A percentile compares a stretch with the other conserved stretches of the same genome.
These are phyloP conservation scores for Ophiostoma himal-ulmi DNA, from an alignment of 2,329 filamentous ascomycete species.

Conservation along the genomic window DNA sequence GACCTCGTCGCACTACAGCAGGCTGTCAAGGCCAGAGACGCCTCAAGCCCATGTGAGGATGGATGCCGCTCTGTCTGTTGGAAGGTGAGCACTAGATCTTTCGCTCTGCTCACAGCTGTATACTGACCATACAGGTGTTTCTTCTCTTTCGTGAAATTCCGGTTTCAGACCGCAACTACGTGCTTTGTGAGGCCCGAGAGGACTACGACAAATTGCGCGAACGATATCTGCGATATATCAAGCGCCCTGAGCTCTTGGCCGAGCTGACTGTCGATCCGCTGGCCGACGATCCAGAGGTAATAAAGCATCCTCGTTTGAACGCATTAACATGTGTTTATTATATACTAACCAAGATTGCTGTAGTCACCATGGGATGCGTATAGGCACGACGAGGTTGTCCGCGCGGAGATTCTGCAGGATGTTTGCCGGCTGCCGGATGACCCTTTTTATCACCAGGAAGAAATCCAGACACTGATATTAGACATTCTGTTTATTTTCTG, in stretches of 20 bases:
- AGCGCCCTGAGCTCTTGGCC: slow-evolving; percentile 73
- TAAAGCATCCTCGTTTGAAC: slow-evolving; percentile 26
- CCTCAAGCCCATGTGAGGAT: slow-evolving; percentile 57
- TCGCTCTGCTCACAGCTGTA: too few relatives aligned
- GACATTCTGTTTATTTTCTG: slow-evolving; percentile 93
- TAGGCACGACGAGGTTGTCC: slow-evolving; percentile 73
- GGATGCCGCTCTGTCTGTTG: slow-evolving; percentile 84
- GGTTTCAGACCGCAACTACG: slow-evolving; percentile 60
- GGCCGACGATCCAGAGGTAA: slow-evolving; percentile 65
- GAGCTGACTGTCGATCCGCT: slow-evolving; percentile 72
- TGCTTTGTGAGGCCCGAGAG: slow-evolving; percentile 61
- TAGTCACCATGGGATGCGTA: slow-evolving; percentile 89
- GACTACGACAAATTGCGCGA: slow-evolving; percentile 67
- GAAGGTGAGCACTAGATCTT: slow-evolving; percentile 53
- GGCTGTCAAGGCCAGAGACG: slow-evolving; percentile 56
- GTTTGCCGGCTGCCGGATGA: slow-evolving; percentile 91
- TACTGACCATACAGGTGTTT: slow-evolving; percentile 56
- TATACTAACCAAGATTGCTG: neutral
- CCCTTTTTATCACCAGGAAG: slow-evolving; percentile 74
- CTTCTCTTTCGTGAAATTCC: slow-evolving; percentile 67
- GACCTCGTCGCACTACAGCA: slow-evolving; percentile 57
- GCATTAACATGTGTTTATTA: neutral
- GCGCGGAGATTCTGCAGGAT: slow-evolving; percentile 88
- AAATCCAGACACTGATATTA: slow-evolving; percentile 72
- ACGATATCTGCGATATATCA: slow-evolving; percentile 74